Base-by-base conservation (phyloP, 1,284 basidiomycete species). In the Dichomitus squalens region DNA sequence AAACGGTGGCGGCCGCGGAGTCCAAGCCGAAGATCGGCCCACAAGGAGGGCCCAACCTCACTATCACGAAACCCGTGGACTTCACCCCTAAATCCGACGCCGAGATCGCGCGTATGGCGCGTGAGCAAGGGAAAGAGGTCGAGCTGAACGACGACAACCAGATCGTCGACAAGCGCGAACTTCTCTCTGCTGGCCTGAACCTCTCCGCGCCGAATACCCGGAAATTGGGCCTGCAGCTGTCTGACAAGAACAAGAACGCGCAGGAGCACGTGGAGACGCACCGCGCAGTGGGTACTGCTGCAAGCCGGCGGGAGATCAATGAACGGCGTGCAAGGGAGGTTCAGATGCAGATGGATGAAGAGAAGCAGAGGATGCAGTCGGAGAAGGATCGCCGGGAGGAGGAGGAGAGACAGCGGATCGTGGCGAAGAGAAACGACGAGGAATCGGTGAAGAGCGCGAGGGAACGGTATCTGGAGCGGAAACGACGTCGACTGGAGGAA, bases 141-240 rank as follows among this genome's bases (percentile, higher is more conserved):
- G 96, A 98, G 73, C 78, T 98, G 49, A 99, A 99, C 73, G 97
- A 99, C 72, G 96, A 98, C 67, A 95, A 95, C 68, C 92, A 97
- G 72, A 93, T 99, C 49, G 91, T 99, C 49, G 96, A 99, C 79
- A 95, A 96, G 70, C 90, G 96, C 54, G 92, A 96, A 43, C 79
- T 99, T 8, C 80, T 99, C 39, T 86, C 87, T 33, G 95, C 94
- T 4, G 97, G 97, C 2, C 79, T 99, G 57, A 99, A 99, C 71
- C 82, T 98, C 44, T 83, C 88, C n/a, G 81, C 85, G 33, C 87
- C 88, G 21, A 92, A 93, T 67, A 93, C 91, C 2, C 81, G 90
- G 55, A 79, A 79, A 57, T 72, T 87, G 18, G 80, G 81, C 35
- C 68, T 82, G 61, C 63, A 76, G 66, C 62, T 74, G 12, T 66